These are phyloP conservation scores for Naganishia vaughanmartiniae DNA, from an alignment of 768 basidiomycete genomes.

Conservation along the genomic window DNA sequence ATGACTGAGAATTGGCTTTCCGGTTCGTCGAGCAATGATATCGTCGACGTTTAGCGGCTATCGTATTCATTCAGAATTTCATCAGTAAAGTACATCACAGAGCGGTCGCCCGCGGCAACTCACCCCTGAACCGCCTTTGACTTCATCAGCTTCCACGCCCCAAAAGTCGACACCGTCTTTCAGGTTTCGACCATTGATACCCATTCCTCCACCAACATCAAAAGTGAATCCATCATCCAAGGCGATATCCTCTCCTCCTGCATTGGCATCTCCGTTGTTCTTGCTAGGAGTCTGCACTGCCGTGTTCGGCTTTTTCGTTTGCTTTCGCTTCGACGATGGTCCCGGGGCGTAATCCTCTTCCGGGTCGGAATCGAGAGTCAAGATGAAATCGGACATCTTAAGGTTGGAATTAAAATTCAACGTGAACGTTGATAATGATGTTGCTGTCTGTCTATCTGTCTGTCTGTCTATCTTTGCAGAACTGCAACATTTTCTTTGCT, in stretches of 20 bases:
- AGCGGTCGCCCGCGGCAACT: constrained; percentile 11
- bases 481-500: neutral
- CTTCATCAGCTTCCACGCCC: constrained; percentile 64
- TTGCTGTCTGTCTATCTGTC: neutral
- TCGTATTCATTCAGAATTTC: constrained; percentile 51
- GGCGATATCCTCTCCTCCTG: constrained; percentile 59
- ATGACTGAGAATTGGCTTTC: constrained; percentile 54
- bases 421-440: too few relatives aligned
- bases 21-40: constrained; percentile 74
- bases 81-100: neutral
- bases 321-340: constrained; percentile 33
- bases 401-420: too few relatives aligned
- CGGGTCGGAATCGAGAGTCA: constrained; percentile 60
- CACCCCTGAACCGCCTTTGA: constrained; percentile 56
- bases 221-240: constrained; percentile 82
- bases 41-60: constrained; percentile 84
- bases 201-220: constrained; percentile 71
- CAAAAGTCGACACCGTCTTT: constrained; percentile 51
- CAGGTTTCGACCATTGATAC: constrained; percentile 59
- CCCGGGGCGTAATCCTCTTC: constrained; percentile 11
- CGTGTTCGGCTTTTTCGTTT: constrained; percentile 35
- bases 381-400: constrained; percentile 62
- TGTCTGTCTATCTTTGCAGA: neutral
- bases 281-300: constrained; percentile 37
- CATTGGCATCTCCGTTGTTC: constrained; percentile 31